phyloP scores from a whole-genome alignment of 768 basidiomycete genomes.

The Lactarius trivialis region DNA sequence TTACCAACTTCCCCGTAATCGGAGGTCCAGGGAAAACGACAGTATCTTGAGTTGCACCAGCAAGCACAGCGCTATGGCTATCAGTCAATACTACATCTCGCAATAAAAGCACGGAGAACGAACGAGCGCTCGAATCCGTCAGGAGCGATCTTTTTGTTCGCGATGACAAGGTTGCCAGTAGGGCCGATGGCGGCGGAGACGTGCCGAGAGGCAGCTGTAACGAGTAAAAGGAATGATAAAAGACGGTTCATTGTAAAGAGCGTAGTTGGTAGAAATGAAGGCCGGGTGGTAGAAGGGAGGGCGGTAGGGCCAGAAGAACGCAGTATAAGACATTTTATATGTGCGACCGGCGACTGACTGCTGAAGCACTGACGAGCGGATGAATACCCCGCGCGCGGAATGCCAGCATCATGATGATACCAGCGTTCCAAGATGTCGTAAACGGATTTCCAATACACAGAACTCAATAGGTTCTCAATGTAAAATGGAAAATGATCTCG shows the following conservation, averaged over 20 bases:
- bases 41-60: too few relatives aligned
- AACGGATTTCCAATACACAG: background rate
- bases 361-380: background rate
- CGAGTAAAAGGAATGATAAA: conserved; percentile 16
- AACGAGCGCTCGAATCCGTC: conserved; percentile 27
- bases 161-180: conserved; percentile 24
- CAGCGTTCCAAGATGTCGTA: background rate
- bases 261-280: background rate
- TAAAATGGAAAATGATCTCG: background rate
- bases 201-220: conserved; percentile 7
- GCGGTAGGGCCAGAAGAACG: background rate
- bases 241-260: conserved; percentile 16
- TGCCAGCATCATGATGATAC: background rate
- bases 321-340: conserved; percentile 10
- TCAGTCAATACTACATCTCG: background rate
- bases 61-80: conserved; percentile 35
- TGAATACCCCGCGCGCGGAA: background rate
- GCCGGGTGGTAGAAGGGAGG: background rate
- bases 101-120: background rate
- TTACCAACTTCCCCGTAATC: conserved; percentile 34
- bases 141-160: conserved; percentile 23
- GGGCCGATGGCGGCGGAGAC: conserved; percentile 26
- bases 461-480: too few relatives aligned
- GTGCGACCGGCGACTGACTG: conserved; percentile 17
- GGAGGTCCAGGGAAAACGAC: conserved; percentile 45